phyloP scores from a whole-genome alignment of 176 grass and related monocot genomes.

The Alloteropsis semialata region DNA sequence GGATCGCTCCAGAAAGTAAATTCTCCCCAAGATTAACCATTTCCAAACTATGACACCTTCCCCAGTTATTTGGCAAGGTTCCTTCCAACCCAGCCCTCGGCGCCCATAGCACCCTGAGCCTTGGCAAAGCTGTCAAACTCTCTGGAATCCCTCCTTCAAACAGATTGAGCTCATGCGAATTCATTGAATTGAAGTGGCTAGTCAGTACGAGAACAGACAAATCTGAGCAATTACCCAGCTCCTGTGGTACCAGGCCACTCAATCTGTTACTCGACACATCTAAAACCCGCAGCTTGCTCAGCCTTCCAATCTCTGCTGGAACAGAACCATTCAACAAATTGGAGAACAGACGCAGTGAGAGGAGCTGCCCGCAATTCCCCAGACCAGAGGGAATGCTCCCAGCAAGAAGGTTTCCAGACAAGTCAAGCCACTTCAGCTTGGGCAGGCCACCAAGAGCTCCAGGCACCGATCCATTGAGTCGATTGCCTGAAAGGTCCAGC shows the following conservation, averaged over 20 bases:
- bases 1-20: constrained; percentile 49
- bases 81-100: constrained; percentile 38
- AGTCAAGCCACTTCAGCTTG: constrained; percentile 44
- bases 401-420: constrained; percentile 52
- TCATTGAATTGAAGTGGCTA: constrained; percentile 46
- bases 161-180: constrained; percentile 54
- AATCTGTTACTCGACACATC: constrained; percentile 75
- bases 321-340: constrained; percentile 70
- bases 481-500: constrained; percentile 80
- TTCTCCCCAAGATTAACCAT: constrained; percentile 58
- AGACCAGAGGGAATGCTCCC: constrained; percentile 60
- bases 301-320: constrained; percentile 57
- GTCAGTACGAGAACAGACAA: constrained; percentile 62
- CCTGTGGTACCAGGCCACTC: constrained; percentile 50
- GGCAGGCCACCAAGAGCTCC: constrained; percentile 32
- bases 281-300: constrained; percentile 66
- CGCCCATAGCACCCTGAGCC: constrained; percentile 56
- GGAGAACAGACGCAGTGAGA: constrained; percentile 54
- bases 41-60: constrained; percentile 43
- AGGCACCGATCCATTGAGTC: constrained; percentile 41
- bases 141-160: constrained; percentile 50
- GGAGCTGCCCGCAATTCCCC: constrained; percentile 57
- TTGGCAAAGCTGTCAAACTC: constrained; percentile 45
- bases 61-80: constrained; percentile 50
- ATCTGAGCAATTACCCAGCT: constrained; percentile 66